These are phyloP conservation scores for Heritiera littoralis DNA, from an alignment of 345 rosid genomes.

Conservation along the genomic window DNA sequence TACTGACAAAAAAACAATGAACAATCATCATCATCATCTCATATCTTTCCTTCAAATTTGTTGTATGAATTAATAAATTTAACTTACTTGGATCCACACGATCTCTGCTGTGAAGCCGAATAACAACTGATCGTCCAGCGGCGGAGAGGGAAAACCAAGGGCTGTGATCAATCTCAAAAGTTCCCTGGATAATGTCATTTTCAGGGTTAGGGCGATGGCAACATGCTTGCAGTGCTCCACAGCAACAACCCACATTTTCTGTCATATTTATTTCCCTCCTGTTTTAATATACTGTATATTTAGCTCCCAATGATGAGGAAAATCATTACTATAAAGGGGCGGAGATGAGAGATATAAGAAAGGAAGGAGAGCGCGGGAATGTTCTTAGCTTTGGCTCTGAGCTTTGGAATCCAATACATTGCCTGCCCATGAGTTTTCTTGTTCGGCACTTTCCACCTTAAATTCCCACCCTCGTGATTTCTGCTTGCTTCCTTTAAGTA, in stretches of 20 bases:
- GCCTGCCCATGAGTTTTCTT: neutral
- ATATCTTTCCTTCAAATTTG: no score
- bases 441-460: neutral
- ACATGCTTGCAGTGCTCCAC: neutral
- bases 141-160: neutral
- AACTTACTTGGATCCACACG: neutral
- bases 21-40: no score
- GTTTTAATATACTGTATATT: no score
- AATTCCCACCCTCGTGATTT: slow-evolving; percentile 1
- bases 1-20: no score
- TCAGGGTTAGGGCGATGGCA: neutral
- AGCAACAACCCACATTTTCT: neutral
- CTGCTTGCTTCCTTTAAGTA: neutral
- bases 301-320: no score
- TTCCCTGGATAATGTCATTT: neutral
- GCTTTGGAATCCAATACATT: slow-evolving; percentile 6
- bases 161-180: neutral
- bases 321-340: no score
- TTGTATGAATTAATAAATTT: no score
- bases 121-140: neutral
- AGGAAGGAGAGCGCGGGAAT: neutral
- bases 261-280: neutral
- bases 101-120: neutral
- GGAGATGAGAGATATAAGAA: no score
- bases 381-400: neutral